Base-by-base conservation (phyloP, 495 filamentous ascomycete species). In the Cairneyella variabilis region DNA sequence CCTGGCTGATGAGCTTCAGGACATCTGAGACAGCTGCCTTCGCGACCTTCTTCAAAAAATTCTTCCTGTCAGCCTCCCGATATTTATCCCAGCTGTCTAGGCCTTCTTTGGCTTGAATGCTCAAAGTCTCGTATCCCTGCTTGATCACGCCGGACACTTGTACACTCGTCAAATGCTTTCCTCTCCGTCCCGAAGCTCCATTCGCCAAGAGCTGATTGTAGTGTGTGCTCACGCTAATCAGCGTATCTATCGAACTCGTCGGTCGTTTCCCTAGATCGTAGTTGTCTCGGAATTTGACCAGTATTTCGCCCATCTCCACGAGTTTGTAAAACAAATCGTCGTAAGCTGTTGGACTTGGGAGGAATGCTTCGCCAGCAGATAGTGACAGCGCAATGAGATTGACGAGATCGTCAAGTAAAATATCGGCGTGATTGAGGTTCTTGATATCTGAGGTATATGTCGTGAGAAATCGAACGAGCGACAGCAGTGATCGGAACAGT, bases 301-400 rank as follows among this genome's bases (percentile, higher is more conserved):
- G 76, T 28, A 90, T 78, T 41, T 96, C 89, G 2, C 91, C 90
- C 14, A 82, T 87, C 68, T 98, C 93, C 42, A 97, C 89, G 12
- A 98, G 77, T 70, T 98, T 98, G 76, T 98, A 98, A 70, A 98
- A 96, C 10, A 98, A 76, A 63, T 97, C 95, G 62, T 98, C 93
- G 66, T 97, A 97, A 18, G 87, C 85, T 32, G 86, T 76, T 18
- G 90, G 82, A 50, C 86, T 89, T 0, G 95, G 95, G n/a, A 97
- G 83, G 69, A 97, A 97, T 7, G 85, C 80, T 65, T 97, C 95
- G 6, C 93, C 93, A 10, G 82, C 74, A 4, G 87, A 91, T n/a
- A 97, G 79, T 6, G 88, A 85, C 42, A 97, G 80, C 12, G 88
- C 89, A 25, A 98, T 69, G n/a, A 95, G 74, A 62, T 92, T 88